Conservation (phyloP, 345 rosid species). For the Stellera chamaejasme region DNA sequence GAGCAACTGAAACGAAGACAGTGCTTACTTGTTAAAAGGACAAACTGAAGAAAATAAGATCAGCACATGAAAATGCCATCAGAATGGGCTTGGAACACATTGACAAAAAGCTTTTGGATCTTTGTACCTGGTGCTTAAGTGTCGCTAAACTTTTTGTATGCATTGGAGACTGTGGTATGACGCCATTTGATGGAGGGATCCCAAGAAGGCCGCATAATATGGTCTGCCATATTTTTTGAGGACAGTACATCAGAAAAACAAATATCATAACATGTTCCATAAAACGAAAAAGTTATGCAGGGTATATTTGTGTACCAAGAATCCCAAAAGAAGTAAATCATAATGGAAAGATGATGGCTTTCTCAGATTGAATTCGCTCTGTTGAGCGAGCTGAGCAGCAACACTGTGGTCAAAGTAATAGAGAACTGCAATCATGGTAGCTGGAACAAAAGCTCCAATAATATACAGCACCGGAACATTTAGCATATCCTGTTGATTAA, state of each 20-base stretch:
- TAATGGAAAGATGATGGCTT: conserved; percentile 85
- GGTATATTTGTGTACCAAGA: conserved; percentile 41
- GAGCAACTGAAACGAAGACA: conserved; percentile 37
- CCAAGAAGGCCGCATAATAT: conserved; percentile 72
- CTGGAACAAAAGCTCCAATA: conserved; percentile 82
- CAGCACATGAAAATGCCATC: background rate
- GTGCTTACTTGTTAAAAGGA: background rate
- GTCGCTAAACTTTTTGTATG: conserved; percentile 82
- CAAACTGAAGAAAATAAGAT: background rate
- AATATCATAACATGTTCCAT: too few species aligned
- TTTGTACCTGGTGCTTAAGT: conserved; percentile 61
- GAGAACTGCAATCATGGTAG: conserved; percentile 90
- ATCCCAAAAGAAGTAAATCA: conserved; percentile 84
- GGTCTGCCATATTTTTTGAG: conserved; percentile 29
- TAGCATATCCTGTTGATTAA: conserved; percentile 61
- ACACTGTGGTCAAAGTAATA: conserved; percentile 94
- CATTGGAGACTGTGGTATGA: conserved; percentile 86
- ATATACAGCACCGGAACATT: conserved; percentile 76
- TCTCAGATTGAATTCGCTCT: conserved; percentile 82
- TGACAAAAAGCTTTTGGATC: background rate
- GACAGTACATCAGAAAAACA: too few species aligned
- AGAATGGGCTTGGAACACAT: background rate
- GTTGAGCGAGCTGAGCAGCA: conserved; percentile 94
- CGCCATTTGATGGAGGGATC: conserved; percentile 78
- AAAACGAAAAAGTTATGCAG: conserved; percentile 4